Evolutionary conservation across 371 early-diverging fungal genomes (phyloP).

Genomic region (Rhizopus microsporus): DNA sequence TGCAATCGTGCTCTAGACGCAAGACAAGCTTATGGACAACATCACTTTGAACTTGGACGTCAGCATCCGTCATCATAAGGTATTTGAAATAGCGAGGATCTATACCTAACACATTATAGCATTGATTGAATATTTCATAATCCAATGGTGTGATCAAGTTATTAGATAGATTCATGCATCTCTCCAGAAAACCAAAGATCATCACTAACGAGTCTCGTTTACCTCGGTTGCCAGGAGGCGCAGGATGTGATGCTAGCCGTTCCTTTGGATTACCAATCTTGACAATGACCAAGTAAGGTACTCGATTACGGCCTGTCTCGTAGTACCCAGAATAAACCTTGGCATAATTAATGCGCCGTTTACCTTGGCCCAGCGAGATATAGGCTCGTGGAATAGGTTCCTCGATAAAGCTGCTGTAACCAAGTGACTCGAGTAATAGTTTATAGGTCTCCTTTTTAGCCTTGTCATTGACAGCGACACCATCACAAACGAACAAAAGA

Average conservation of each 20-base stretch:
- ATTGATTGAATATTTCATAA: slow-evolving; percentile 49
- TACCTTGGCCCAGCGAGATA: slow-evolving; percentile 36
- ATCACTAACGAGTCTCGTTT: slow-evolving; percentile 49
- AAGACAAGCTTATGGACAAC: slow-evolving; percentile 32
- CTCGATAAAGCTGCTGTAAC: slow-evolving; percentile 38
- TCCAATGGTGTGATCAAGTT: slow-evolving; percentile 48
- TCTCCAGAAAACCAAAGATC: slow-evolving; percentile 44
- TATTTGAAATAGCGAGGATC: slow-evolving; percentile 52
- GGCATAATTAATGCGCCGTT: slow-evolving; percentile 37
- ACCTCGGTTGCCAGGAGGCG: slow-evolving; percentile 46
- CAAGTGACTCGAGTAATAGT: slow-evolving; percentile 41
- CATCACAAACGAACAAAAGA: slow-evolving; percentile 57
- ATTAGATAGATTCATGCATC: slow-evolving; percentile 46
- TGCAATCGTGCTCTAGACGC: slow-evolving; percentile 38
- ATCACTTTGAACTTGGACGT: slow-evolving; percentile 43
- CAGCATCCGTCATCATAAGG: slow-evolving; percentile 49
- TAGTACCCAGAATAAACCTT: slow-evolving; percentile 50
- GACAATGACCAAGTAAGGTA: slow-evolving; percentile 50
- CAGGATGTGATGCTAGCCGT: slow-evolving; percentile 9
- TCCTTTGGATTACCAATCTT: slow-evolving; percentile 41
- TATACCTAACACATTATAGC: slow-evolving; percentile 46
- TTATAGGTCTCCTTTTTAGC: slow-evolving; percentile 35
- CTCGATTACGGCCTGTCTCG: slow-evolving; percentile 48
- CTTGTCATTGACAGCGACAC: slow-evolving; percentile 25
- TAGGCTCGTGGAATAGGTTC: slow-evolving; percentile 42